These are phyloP conservation scores for Ophiostoma ulmi DNA, from an alignment of 2,329 filamentous ascomycete species.

Conservation along the genomic window DNA sequence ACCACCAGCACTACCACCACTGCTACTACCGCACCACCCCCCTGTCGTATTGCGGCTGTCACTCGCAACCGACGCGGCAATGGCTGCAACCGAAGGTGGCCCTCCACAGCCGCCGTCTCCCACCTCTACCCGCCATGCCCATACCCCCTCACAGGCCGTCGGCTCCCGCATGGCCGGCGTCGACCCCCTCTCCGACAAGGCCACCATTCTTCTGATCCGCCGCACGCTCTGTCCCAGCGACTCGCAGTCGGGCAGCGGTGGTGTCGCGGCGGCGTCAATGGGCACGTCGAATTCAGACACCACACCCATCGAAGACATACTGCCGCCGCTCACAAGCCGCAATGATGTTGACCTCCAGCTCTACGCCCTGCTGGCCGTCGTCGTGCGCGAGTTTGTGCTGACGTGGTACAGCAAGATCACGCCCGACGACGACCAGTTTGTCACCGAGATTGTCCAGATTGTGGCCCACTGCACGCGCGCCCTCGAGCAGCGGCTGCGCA, in stretches of 20 bases:
- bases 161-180: slow-evolving; percentile 32
- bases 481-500: slow-evolving; percentile 77
- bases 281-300: slow-evolving; percentile 30
- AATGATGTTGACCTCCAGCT: slow-evolving; percentile 91
- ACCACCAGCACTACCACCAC: neutral
- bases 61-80: neutral
- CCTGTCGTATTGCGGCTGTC: neutral
- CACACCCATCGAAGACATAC: slow-evolving; percentile 69
- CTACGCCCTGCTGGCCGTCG: slow-evolving; percentile 84
- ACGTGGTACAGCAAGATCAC: slow-evolving; percentile 93
- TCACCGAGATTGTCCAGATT: slow-evolving; percentile 80
- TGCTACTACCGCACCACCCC: neutral
- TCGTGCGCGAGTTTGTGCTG: slow-evolving; percentile 85
- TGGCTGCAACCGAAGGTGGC: neutral
- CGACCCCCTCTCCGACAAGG: slow-evolving; percentile 65
- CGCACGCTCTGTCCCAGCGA: slow-evolving; percentile 76
- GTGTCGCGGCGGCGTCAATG: neutral
- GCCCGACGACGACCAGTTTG: slow-evolving; percentile 79
- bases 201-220: slow-evolving; percentile 76
- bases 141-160: slow-evolving; percentile 20
- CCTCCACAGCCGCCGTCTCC: neutral
- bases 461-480: slow-evolving; percentile 88
- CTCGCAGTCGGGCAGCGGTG: slow-evolving; percentile 30
- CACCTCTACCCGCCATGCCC: neutral
- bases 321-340: slow-evolving; percentile 88